Evolutionary conservation across 1,284 basidiomycete species (phyloP).

Genomic region (Rhizopogon hawkerae): DNA sequence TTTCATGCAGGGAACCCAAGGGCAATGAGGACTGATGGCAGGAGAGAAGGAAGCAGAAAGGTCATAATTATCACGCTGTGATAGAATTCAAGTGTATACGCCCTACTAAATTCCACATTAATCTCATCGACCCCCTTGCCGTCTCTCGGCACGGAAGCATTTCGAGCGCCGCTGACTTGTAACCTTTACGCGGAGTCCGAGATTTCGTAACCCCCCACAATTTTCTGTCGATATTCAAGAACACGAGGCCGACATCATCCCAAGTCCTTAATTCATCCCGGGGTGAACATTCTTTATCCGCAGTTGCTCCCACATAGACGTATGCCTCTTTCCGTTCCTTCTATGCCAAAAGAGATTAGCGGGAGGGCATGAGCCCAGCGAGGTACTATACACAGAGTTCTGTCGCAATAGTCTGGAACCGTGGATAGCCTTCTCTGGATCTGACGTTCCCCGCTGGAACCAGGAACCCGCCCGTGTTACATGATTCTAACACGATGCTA

Average conservation of each 20-base stretch:
- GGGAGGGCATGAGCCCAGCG: neutral
- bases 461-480: neutral
- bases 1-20: conserved; percentile 25
- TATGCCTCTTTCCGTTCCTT: neutral
- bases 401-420: neutral
- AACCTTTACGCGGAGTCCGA: neutral
- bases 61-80: conserved; percentile 17
- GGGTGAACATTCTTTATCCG: neutral
- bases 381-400: neutral
- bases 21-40: conserved; percentile 14
- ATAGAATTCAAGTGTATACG: conserved; percentile 5
- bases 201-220: neutral
- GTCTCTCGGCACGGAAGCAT: neutral
- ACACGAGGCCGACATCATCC: neutral
- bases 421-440: neutral
- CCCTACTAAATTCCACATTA: conserved; percentile 1
- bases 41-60: conserved; percentile 7
- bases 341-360: neutral
- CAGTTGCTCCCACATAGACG: neutral
- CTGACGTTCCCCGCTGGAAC: neutral
- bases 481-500: neutral
- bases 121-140: neutral
- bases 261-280: neutral
- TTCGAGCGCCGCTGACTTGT: neutral
- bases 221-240: neutral